phyloP scores from a whole-genome alignment of 768 basidiomycete species.

The Termitomyces sp. region DNA sequence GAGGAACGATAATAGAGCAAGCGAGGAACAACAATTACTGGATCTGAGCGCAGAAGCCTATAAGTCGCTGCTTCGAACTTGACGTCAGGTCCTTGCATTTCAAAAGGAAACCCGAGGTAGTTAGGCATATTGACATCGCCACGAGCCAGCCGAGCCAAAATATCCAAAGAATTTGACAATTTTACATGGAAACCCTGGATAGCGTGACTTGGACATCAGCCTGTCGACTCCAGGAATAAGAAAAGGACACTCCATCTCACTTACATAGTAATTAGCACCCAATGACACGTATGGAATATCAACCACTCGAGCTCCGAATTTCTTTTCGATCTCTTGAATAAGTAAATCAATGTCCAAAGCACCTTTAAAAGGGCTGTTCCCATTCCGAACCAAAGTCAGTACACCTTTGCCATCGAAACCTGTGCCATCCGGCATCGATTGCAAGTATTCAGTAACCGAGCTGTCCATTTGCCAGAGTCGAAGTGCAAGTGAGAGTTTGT shows the following conservation, averaged over 20 bases:
- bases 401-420: background rate
- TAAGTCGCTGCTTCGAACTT: background rate
- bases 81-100: background rate
- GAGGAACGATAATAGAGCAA: background rate
- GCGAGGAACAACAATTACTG: background rate
- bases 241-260: background rate
- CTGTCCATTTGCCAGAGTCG: background rate
- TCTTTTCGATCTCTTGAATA: background rate
- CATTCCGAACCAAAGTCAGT: background rate
- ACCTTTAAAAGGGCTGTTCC: background rate
- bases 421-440: background rate
- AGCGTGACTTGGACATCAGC: background rate
- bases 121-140: background rate
- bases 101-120: background rate
- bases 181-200: background rate
- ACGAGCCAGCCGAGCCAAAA: background rate
- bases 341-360: background rate
- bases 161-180: background rate
- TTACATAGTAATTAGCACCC: background rate
- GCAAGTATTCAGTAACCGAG: background rate
- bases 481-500: background rate
- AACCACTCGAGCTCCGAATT: background rate
- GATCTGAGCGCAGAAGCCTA: background rate
- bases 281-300: background rate
- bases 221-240: background rate